Evolutionary conservation across 2,329 filamentous ascomycete species (phyloP), one percentile per base, ranked within the genome.

Genomic region (Aspergillus novofumigatus): DNA sequence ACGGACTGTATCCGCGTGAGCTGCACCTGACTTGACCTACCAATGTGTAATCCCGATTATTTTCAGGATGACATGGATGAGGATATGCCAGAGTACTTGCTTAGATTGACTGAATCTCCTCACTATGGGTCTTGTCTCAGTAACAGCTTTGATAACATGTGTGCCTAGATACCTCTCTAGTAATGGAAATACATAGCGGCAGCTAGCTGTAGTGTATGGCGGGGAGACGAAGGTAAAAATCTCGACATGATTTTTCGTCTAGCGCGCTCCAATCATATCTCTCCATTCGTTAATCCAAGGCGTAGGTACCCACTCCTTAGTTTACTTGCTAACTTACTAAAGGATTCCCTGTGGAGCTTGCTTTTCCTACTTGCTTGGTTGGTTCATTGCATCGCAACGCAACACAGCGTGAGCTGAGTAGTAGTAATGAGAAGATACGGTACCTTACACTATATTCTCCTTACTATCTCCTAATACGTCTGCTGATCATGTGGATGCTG

Each of bases 401-500:
- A 17, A 38, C 32, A 17, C 32, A 38, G 4, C 29, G 29, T 14
- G 29, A 32, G 32, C 32, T 38, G 32, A 35, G 32, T 17, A 35
- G 41, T 42, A 20, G 41, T 42, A 44, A 7, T 10, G 9, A 23
- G 41, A 20, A n/a, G 3, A 20, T 42, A 42, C 41, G 41, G 42
- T 45, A 45, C 42, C 42, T 23, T 45, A 11, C n/a, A 9, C 42
- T 45, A 45, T 21, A 20, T 23, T 8, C n/a, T 21, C n/a, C n/a
- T 44, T n/a, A 44, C 41, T 44, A 44, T 7, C 41, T 44, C 21
- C 21, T 14, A 23, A 23, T 26, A 20, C 25, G 17, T 14, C 44
- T 58, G 60, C 60, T 49, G 61, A 65, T 67, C 66, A 67, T 64
- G 64, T 67, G 65, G 60, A 63, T 66, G 53, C 59, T 67, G 64